Base-by-base conservation (phyloP, 1,139 yeast genomes). In the Lodderomyces oxycetoniae region DNA sequence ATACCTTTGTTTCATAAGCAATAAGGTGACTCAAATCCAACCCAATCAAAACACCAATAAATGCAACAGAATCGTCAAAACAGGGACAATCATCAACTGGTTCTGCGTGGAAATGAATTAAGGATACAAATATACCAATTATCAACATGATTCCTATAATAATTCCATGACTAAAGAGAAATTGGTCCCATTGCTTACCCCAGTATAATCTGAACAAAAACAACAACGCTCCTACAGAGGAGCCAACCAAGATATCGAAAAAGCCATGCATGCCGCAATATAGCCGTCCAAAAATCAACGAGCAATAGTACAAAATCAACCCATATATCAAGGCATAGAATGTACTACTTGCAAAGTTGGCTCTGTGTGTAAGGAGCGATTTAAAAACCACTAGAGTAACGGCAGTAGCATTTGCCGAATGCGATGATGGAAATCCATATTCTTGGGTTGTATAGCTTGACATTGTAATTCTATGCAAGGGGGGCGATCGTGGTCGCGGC, bases 251-350 rank as follows among this genome's bases (percentile, higher is more conserved):
- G 4, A 91, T 67, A 54, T 91, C 98, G 21, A 85, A 60, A 42
- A 85, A 75, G 2, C 98, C 98, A 58, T 91, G 98, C 98, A 91
- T 91, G 4, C 98, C 98, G 56, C 96, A 89, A 59, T 91, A 91
- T 5, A 91, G 55, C 37, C 98, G 67, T 19, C 98, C 98, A 43
- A 77, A 57, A 1, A 85, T 74, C 43, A 91, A 65, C 8, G 93
- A 78, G 17, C 67, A 42, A 50, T 79, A 82, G 53, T 89, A 88
- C 11, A 73, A 29, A 2, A 57, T 41, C 27, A 58, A 43, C 4
- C 47, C 41, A 15, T 40, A 41, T 19, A 50, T 38, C 15, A 52
- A 30, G 14, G 34, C 10, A 21, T 35, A 33, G 36, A 36, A 28
- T 38, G 35, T 30, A 2, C n/a, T 16, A 35, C 13, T 21, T 34